These are phyloP conservation scores for Fusarium oligoseptatum DNA, from an alignment of 2,329 filamentous ascomycete genomes.

Conservation along the genomic window DNA sequence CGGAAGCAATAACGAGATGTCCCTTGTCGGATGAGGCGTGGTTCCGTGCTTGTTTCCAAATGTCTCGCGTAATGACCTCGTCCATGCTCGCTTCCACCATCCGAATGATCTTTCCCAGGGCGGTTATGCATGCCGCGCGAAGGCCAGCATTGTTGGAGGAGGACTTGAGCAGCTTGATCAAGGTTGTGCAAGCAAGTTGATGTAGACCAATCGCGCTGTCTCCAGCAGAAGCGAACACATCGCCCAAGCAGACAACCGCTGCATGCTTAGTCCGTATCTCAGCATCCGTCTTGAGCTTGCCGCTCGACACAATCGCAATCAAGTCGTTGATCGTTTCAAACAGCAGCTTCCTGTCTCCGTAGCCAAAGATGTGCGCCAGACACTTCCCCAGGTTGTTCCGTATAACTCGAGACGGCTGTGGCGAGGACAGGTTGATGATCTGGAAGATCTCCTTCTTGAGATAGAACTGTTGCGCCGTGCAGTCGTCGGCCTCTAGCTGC, in stretches of 20 bases:
- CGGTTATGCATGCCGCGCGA: conserved; percentile 80
- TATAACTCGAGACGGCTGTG: conserved; percentile 87
- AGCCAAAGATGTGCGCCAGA: conserved; percentile 83
- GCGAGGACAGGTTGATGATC: conserved; percentile 87
- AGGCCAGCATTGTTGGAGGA: conserved; percentile 85
- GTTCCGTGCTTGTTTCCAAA: conserved; percentile 91
- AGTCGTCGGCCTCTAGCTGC: conserved; percentile 79
- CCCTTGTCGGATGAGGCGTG: conserved; percentile 85
- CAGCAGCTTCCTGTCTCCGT: conserved; percentile 90
- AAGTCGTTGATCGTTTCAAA: conserved; percentile 97
- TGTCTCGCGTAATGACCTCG: conserved; percentile 85
- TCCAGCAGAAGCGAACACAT: conserved; percentile 91
- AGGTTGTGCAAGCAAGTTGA: conserved; percentile 76
- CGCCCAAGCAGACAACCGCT: conserved; percentile 86
- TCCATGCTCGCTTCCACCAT: conserved; percentile 85
- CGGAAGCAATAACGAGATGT: conserved; percentile 80
- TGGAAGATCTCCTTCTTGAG: conserved; percentile 96
- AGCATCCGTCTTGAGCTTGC: conserved; percentile 81
- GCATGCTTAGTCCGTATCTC: conserved; percentile 87
- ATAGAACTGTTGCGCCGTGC: conserved; percentile 89
- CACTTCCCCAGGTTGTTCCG: conserved; percentile 90
- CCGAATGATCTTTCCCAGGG: conserved; percentile 80
- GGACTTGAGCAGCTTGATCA: conserved; percentile 84
- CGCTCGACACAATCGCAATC: conserved; percentile 76
- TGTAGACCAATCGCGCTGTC: conserved; percentile 92